Conservation (phyloP, 208 protist species). For the Strigomonas culicis region DNA sequence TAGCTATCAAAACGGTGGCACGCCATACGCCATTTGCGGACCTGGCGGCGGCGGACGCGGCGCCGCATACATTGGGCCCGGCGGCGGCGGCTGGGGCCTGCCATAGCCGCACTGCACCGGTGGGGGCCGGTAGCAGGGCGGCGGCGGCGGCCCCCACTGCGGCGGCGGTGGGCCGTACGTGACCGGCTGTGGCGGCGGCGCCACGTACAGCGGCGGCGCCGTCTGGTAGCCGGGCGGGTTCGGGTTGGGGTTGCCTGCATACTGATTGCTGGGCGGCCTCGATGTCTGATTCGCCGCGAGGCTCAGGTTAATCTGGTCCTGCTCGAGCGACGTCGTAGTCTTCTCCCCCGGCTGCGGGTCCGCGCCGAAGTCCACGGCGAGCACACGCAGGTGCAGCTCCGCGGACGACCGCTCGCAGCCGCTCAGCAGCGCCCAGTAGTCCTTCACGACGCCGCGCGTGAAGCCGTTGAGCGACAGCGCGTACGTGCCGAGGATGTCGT, state of each 20-base stretch:
- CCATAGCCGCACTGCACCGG: too few species aligned
- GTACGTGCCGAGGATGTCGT: constrained; percentile 68
- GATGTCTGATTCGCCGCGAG: too few species aligned
- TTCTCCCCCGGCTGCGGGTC: constrained; percentile 23
- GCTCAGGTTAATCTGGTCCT: constrained; percentile 31
- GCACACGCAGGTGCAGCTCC: constrained; percentile 58
- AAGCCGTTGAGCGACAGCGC: constrained; percentile 41
- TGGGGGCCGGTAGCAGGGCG: too few species aligned
- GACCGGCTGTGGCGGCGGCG: constrained; percentile 6
- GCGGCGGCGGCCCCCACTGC: too few species aligned
- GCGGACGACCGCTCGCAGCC: constrained; percentile 42
- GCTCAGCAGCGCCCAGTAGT: constrained; percentile 60
- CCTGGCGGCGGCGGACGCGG: neutral
- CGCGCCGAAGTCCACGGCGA: constrained; percentile 69
- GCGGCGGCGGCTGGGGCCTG: too few species aligned
- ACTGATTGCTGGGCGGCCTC: too few species aligned
- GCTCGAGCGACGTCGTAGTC: constrained; percentile 54
- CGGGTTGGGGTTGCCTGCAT: too few species aligned
- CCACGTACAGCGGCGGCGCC: constrained; percentile 17
- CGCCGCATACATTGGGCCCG: too few species aligned
- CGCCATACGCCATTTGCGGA: too few species aligned
- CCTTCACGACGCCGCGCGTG: constrained; percentile 53
- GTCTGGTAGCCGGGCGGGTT: too few species aligned
- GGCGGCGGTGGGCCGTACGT: neutral
- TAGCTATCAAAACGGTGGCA: too few species aligned